Conservation (phyloP, 176 grass and related monocot genomes). For the Aechmea fasciata region DNA sequence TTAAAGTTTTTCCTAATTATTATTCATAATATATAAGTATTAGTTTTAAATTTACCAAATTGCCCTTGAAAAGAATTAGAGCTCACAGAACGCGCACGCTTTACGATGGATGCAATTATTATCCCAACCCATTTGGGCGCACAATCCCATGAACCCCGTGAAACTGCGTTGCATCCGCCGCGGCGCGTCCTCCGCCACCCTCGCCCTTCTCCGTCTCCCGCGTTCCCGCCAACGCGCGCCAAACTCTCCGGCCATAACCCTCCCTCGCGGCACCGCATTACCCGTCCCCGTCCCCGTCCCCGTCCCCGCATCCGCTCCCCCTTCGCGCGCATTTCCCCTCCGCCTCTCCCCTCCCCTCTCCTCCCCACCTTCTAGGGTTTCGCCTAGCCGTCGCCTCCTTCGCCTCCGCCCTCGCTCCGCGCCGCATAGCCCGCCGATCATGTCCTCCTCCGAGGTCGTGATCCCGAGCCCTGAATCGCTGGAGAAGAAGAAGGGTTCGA, state of each 20-base stretch:
- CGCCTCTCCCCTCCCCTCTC: slow-evolving; percentile 17
- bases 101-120: no score
- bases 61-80: no score
- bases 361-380: slow-evolving; percentile 16
- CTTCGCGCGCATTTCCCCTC: slow-evolving; percentile 21
- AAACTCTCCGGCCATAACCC: neutral
- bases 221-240: neutral
- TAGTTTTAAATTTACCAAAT: no score
- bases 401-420: neutral
- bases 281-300: slow-evolving; percentile 26
- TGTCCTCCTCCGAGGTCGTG: slow-evolving; percentile 22
- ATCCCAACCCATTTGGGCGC: no score
- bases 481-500: slow-evolving; percentile 28
- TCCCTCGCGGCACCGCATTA: neutral
- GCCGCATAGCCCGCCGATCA: no score
- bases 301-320: slow-evolving; percentile 23
- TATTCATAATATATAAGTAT: no score
- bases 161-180: neutral
- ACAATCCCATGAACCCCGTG: slow-evolving; percentile 7
- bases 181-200: neutral
- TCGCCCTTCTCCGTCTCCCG: neutral
- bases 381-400: slow-evolving; percentile 20
- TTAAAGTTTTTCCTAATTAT: no score
- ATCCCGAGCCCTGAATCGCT: slow-evolving; percentile 5
- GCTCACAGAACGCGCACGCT: no score